Base-by-base conservation (phyloP, 2,329 filamentous ascomycete genomes). In the Fusarium hainanense region DNA sequence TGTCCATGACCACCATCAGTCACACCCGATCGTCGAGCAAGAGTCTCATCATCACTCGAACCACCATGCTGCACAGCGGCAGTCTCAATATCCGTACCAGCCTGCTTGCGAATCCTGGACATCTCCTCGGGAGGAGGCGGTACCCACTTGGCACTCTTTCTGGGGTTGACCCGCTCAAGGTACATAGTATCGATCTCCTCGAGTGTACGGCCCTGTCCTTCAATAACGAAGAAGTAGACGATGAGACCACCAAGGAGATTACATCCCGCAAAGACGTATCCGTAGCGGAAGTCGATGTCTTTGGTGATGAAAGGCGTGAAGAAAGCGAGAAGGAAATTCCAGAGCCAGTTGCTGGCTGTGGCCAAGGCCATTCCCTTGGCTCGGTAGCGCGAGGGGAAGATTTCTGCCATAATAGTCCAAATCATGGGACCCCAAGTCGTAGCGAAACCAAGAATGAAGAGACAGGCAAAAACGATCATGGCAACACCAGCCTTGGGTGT, bases 161-260 rank as follows among this genome's bases (percentile, higher is more conserved):
- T 88, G 0, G 91, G 89, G 69, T 82, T 87, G 20, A 93, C 89
- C 27, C 82, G 81, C 51, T 90, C 82, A 37, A 92, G 83, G 70
- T 93, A 94, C 90, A 92, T 92, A 49, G 89, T 90, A 73, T 95
- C 92, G 58, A 95, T 91, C 77, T 94, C 91, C 80, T 95, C 92
- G 3, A 95, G 84, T 0, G 88, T 90, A 8, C 91, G 87, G 54
- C 90, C 92, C 75, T 92, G 89, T 47, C 87, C 89, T 77, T 94
- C 92, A 58, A 91, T 88, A 54, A 94, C 86, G 77, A 93, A 93
- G 80, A 94, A 92, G 82, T 91, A 94, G 30, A 94, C 90, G 14
- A 93, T 79, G 0, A 89, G 68, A 0, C 88, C 87, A 1, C 87
- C 91, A 0, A 87, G 82, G 20, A 92, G 81, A 72, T 92, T 91